These are phyloP conservation scores for Neurospora tetraspora DNA, from an alignment of 495 filamentous ascomycete species.

Conservation along the genomic window DNA sequence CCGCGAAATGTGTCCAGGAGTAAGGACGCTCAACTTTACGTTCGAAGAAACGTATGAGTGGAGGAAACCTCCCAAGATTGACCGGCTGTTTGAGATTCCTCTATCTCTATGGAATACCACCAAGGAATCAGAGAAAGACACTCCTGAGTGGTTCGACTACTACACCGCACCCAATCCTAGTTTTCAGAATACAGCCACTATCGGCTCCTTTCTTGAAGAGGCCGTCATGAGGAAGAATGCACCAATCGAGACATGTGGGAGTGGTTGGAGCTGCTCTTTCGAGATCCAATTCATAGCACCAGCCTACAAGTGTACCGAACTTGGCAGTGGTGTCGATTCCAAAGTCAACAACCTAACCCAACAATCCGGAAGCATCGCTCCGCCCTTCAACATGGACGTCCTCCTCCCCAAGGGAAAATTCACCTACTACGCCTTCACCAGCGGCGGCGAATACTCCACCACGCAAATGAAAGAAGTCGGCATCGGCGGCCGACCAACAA, in stretches of 20 bases:
- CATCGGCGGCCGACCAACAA: conserved; percentile 20
- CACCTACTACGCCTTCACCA: conserved; percentile 26
- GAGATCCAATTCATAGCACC: conserved; percentile 24
- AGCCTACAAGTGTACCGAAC: conserved; percentile 27
- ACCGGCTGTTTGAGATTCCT: conserved; percentile 18
- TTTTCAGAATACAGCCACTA: conserved; percentile 17
- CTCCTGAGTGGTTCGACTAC: conserved; percentile 27
- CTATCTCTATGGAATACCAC: conserved; percentile 29
- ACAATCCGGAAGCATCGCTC: conserved; percentile 16
- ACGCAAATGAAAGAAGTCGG: conserved; percentile 24
- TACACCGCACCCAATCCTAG: conserved; percentile 19
- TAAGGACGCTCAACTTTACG: conserved; percentile 27
- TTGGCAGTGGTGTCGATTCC: conserved; percentile 23
- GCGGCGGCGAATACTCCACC: conserved; percentile 25
- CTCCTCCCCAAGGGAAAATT: conserved; percentile 22
- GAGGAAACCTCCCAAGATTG: conserved; percentile 19
- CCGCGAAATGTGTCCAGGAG: conserved; percentile 14
- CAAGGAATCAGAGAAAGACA: conserved; percentile 1
- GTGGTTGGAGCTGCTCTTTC: conserved; percentile 30
- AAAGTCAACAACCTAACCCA: conserved; percentile 17
- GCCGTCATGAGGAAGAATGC: conserved; percentile 16
- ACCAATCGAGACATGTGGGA: conserved; percentile 22
- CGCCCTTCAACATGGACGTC: conserved; percentile 22
- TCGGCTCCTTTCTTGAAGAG: conserved; percentile 22
- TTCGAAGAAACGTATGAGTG: conserved; percentile 27